Evolutionary conservation across 768 basidiomycete species (phyloP), one percentile per base, ranked within the genome.

Genomic region (Megacollybia marginata): DNA sequence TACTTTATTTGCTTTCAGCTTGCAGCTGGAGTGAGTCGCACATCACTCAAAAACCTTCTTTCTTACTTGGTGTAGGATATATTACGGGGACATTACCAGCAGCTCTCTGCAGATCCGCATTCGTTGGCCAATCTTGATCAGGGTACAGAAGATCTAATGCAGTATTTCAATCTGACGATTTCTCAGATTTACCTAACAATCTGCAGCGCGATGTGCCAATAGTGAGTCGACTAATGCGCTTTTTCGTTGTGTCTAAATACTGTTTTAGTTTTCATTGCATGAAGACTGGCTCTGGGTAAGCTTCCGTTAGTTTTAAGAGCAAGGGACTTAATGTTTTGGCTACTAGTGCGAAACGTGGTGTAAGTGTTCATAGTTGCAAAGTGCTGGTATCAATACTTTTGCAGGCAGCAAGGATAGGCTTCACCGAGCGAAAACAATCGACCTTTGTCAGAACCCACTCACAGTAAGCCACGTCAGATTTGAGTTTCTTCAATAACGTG

Each of bases 341-440:
- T 43, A 16, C 48, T 46, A 92, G 90, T 98, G 95, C 63, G 95
- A 98, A 73, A 98, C 95, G 0, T 98, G 96, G 96, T 99, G 96
- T 82, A 79, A 52, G 83, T 72, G 35, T 35, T 18, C 33, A 13
- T 8, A 40, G 38, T 4, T 40, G 13, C 38, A 8, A 13, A 40
- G 38, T 13, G 3, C 38, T 8, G 8, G 18, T 28, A 28, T 6
- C 23, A 28, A 28, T 28, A 13, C 38, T 40, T 50, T 28, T 51
- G 52, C 55, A 88, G 85, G 85, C 59, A 89, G 85, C 73, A 90
- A 89, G 62, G 88, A 92, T 57, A 74, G 90, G 36, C 66, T 92
- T 0, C 68, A 89, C 58, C 76, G 82, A 74, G 86, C 84, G 1
- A 91, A 90, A 67, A 91, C 88, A 7, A 95, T 98, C 53, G 95